Conservation (phyloP, 2,329 filamentous ascomycete species). For the Pseudogymnoascus sp. region DNA sequence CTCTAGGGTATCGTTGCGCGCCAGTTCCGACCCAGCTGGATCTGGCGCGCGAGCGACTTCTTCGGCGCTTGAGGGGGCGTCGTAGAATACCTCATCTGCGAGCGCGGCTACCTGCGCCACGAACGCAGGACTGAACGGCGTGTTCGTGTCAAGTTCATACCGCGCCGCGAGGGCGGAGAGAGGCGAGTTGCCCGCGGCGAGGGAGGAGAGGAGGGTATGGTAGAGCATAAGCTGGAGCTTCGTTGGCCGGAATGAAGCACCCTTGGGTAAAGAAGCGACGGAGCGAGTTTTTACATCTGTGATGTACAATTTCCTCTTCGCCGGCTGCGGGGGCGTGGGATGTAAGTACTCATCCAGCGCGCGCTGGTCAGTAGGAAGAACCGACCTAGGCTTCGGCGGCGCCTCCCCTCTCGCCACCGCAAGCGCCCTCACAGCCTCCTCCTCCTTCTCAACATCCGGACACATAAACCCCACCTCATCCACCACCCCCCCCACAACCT, state of each 20-base stretch:
- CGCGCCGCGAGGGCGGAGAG: constrained; percentile 60
- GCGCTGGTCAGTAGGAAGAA: constrained; percentile 32
- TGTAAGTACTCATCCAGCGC: constrained; percentile 6
- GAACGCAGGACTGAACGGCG: constrained; percentile 68
- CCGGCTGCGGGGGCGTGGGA: constrained; percentile 12
- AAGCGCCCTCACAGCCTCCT: constrained; percentile 23
- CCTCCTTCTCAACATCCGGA: constrained; percentile 62
- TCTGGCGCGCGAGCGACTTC: constrained; percentile 20
- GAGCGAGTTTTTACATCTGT: constrained; percentile 82
- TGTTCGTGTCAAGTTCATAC: constrained; percentile 58
- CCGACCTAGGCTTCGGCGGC: constrained; percentile 28
- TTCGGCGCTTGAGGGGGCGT: constrained; percentile 29
- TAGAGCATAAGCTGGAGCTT: constrained; percentile 87
- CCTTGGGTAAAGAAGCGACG: constrained; percentile 51
- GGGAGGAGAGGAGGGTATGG: constrained; percentile 68
- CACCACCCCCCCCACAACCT: constrained; percentile 82
- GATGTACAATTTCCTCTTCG: constrained; percentile 52
- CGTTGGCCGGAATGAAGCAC: constrained; percentile 59
- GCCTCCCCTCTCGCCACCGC: constrained; percentile 24
- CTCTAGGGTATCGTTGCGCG: constrained; percentile 50
- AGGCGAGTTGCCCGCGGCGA: constrained; percentile 63
- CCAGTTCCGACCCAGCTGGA: constrained; percentile 23
- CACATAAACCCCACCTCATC: constrained; percentile 74
- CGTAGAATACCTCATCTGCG: constrained; percentile 56
- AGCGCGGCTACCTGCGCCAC: constrained; percentile 63